Conservation (phyloP, 805 yeast genomes). For the Wickerhamomyces hampshirensis region DNA sequence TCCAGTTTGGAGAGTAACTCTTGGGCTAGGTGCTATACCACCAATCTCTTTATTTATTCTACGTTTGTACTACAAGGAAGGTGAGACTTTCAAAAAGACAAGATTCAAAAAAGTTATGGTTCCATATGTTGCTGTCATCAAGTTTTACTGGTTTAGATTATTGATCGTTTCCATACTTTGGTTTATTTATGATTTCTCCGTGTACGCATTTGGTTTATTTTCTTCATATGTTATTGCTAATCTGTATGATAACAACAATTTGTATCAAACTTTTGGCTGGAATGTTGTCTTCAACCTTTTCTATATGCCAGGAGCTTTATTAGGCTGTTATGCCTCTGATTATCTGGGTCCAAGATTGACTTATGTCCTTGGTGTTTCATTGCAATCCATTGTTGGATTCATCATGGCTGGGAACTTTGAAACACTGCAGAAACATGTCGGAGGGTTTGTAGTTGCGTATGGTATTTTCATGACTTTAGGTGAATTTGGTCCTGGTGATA, state of each 20-base stretch:
- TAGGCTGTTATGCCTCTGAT: constrained; percentile 85
- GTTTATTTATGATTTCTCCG: constrained; percentile 88
- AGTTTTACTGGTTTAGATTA: constrained; percentile 82
- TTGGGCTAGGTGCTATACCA: constrained; percentile 87
- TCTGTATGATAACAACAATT: constrained; percentile 53
- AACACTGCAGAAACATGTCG: constrained; percentile 54
- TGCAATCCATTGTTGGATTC: constrained; percentile 78
- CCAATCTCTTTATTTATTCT: constrained; percentile 74
- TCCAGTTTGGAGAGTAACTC: constrained; percentile 87
- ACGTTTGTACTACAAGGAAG: constrained; percentile 72
- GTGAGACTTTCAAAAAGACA: constrained; percentile 63
- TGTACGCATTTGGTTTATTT: constrained; percentile 83
- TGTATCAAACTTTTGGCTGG: constrained; percentile 86
- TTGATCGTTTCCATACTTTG: constrained; percentile 69
- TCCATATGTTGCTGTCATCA: constrained; percentile 67
- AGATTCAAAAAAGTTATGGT: constrained; percentile 57
- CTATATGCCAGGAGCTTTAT: constrained; percentile 84
- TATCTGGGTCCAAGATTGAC: constrained; percentile 86
- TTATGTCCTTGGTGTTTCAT: constrained; percentile 56
- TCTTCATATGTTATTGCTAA: constrained; percentile 63
- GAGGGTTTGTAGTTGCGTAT: constrained; percentile 76
- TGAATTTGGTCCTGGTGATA: constrained; percentile 94
- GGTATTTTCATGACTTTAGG: constrained; percentile 87
- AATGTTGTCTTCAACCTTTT: constrained; percentile 82
- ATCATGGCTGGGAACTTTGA: constrained; percentile 73